Percentiles rank a stretch among this genome's conserved stretches.
Conservation (phyloP, 108 stramenopile species). For the Conticribra weissflogii region DNA sequence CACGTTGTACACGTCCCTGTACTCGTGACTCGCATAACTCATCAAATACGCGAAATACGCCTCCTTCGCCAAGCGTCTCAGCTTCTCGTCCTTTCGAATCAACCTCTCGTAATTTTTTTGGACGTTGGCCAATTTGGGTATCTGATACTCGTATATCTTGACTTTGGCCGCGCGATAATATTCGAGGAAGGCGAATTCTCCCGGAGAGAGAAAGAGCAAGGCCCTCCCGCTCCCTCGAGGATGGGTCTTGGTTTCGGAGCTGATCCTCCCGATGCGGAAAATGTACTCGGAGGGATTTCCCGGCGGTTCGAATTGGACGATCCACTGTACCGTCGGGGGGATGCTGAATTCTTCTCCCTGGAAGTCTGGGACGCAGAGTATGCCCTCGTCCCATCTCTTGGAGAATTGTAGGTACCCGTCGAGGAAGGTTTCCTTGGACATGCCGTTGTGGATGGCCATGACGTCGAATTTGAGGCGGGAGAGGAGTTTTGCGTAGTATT, state of each 20-base stretch:
- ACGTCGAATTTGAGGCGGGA: constrained; percentile 33
- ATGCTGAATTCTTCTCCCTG: constrained; percentile 18
- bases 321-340: constrained; percentile 24
- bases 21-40: constrained; percentile 37
- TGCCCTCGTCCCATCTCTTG: constrained; percentile 3
- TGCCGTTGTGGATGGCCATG: constrained; percentile 13
- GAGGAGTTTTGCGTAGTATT: constrained; percentile 28
- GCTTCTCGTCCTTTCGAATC: constrained; percentile 18
- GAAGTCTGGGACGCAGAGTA: constrained; percentile 37
- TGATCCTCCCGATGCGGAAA: constrained; percentile 25
- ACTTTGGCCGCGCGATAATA: constrained; percentile 38
- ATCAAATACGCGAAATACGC: constrained; percentile 38
- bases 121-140: constrained; percentile 30
- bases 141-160: constrained; percentile 38
- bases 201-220: constrained; percentile 37
- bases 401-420: constrained; percentile 21
- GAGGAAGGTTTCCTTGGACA: constrained; percentile 15
- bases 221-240: background rate
- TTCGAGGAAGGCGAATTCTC: constrained; percentile 25
- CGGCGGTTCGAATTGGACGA: constrained; percentile 47
- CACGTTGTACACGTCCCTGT: constrained; percentile 40
- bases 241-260: constrained; percentile 2
- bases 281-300: constrained; percentile 39
- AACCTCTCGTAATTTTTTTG: constrained; percentile 21
- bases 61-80: constrained; percentile 17